Evolutionary conservation across 2,329 filamentous ascomycete genomes (phyloP).

Genomic region (Fusarium vanettenii): DNA sequence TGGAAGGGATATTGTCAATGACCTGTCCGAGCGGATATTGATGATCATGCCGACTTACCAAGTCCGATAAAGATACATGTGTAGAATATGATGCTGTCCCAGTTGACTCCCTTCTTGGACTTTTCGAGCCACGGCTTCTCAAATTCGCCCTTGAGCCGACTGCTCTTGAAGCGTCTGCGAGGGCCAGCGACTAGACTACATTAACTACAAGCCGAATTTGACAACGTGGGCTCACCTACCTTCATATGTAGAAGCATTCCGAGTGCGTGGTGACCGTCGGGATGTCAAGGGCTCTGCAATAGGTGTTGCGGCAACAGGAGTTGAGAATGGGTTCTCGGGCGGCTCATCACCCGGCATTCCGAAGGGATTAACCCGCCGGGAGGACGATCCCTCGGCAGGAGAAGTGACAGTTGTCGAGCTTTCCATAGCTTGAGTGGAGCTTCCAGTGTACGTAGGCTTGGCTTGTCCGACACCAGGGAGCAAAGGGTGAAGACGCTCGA

Average conservation of each 20-base stretch:
- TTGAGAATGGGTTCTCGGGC: slow-evolving; percentile 36
- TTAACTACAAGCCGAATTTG: background rate
- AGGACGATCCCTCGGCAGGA: slow-evolving; percentile 20
- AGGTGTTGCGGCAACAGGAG: slow-evolving; percentile 33
- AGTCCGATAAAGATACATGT: slow-evolving; percentile 34
- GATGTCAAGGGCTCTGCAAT: slow-evolving; percentile 30
- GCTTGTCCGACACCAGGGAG: slow-evolving; percentile 22
- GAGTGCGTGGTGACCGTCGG: slow-evolving; percentile 17
- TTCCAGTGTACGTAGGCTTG: slow-evolving; percentile 16
- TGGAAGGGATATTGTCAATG: background rate
- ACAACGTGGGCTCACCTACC: background rate
- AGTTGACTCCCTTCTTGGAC: slow-evolving; percentile 38
- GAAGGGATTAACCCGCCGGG: slow-evolving; percentile 16
- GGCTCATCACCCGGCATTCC: slow-evolving; percentile 25
- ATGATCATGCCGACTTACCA: slow-evolving; percentile 11
- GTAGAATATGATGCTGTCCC: slow-evolving; percentile 45
- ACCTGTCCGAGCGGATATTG: rapidly evolving
- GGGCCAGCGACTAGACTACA: background rate
- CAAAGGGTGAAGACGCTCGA: background rate
- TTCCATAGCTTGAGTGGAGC: slow-evolving; percentile 32
- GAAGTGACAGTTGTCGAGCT: slow-evolving; percentile 25
- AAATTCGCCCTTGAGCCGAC: slow-evolving; percentile 38
- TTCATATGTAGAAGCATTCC: slow-evolving; percentile 26
- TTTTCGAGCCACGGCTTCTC: slow-evolving; percentile 42
- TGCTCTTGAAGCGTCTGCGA: slow-evolving; percentile 48